Percentiles rank a stretch among this genome's conserved stretches.
Conservation (phyloP, 495 filamentous ascomycete species). For the Emericellopsis terricola region DNA sequence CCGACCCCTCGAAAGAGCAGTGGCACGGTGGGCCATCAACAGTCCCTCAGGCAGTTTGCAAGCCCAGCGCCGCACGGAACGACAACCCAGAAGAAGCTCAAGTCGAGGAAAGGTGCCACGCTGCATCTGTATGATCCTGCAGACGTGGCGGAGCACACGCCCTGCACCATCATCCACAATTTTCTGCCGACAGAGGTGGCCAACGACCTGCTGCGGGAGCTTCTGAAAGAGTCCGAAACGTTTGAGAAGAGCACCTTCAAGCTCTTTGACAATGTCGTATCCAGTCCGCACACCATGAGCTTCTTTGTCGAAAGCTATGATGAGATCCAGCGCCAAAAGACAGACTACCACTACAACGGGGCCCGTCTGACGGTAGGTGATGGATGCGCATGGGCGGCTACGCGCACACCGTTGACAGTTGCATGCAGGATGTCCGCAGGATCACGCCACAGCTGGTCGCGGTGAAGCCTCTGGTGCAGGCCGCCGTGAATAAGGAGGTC, state of each 20-base stretch:
- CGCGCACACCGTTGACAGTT: slow-evolving; percentile 2
- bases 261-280: slow-evolving; percentile 69
- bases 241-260: slow-evolving; percentile 62
- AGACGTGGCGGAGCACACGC: slow-evolving; percentile 63
- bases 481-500: slow-evolving; percentile 58
- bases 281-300: slow-evolving; percentile 60
- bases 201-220: slow-evolving; percentile 51
- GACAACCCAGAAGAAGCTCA: slow-evolving; percentile 24
- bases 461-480: slow-evolving; percentile 47
- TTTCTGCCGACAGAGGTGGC: slow-evolving; percentile 61
- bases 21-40: slow-evolving; percentile 28
- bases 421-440: slow-evolving; percentile 51
- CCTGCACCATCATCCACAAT: slow-evolving; percentile 82
- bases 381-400: neutral
- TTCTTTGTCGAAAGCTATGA: slow-evolving; percentile 61
- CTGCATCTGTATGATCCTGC: slow-evolving; percentile 63
- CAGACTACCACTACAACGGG: slow-evolving; percentile 75
- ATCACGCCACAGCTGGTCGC: slow-evolving; percentile 51
- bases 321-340: slow-evolving; percentile 44
- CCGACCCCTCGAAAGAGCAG: slow-evolving; percentile 13
- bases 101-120: slow-evolving; percentile 63
- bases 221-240: slow-evolving; percentile 57
- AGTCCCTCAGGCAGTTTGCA: slow-evolving; percentile 37
- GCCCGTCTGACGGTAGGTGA: slow-evolving; percentile 35
- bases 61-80: slow-evolving; percentile 11